Percentiles rank a stretch among this genome's conserved stretches.
Conservation (phyloP, 805 yeast genomes). For the Ogataea dorogensis region DNA sequence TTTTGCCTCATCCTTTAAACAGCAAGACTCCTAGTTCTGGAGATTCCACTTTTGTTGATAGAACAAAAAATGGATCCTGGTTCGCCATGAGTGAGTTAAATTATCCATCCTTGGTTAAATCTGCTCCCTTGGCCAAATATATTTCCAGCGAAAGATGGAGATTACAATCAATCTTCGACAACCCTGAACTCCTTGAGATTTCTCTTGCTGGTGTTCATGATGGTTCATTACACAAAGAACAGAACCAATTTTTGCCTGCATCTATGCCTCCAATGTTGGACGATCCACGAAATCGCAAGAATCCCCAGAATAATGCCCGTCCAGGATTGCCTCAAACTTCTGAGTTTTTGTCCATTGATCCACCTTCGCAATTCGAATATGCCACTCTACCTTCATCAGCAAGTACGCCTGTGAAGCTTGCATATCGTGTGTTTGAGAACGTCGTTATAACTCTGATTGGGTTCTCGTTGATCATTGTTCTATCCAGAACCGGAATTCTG, state of each 20-base stretch:
- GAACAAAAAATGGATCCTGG: constrained; percentile 69
- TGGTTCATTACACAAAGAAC: constrained; percentile 20
- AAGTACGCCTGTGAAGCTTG: constrained; percentile 23
- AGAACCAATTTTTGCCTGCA: constrained; percentile 21
- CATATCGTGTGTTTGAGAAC: constrained; percentile 43
- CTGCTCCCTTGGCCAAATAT: constrained; percentile 75
- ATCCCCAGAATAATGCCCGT: constrained; percentile 4
- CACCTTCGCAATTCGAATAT: constrained; percentile 14
- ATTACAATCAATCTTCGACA: constrained; percentile 35
- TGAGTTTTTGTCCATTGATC: constrained; percentile 20
- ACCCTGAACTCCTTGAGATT: constrained; percentile 39
- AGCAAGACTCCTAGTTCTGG: constrained; percentile 6
- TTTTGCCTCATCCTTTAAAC: constrained; percentile 69
- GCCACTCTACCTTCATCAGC: constrained; percentile 18
- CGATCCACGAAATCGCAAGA: constrained; percentile 13
- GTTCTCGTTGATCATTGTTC: constrained; percentile 34
- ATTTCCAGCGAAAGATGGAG: constrained; percentile 47
- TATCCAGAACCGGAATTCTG: constrained; percentile 38
- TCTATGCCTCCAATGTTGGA: constrained; percentile 26
- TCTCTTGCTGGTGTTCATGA: constrained; percentile 54
- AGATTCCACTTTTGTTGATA: constrained; percentile 62
- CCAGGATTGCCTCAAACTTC: constrained; percentile 16
- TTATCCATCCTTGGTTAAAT: constrained; percentile 78
- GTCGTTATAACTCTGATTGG: constrained; percentile 44
- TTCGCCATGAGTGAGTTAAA: constrained; percentile 76